Evolutionary conservation across 495 filamentous ascomycete species (phyloP), one percentile per base, ranked within the genome.

Genomic region (Corynascus novoguineensis): DNA sequence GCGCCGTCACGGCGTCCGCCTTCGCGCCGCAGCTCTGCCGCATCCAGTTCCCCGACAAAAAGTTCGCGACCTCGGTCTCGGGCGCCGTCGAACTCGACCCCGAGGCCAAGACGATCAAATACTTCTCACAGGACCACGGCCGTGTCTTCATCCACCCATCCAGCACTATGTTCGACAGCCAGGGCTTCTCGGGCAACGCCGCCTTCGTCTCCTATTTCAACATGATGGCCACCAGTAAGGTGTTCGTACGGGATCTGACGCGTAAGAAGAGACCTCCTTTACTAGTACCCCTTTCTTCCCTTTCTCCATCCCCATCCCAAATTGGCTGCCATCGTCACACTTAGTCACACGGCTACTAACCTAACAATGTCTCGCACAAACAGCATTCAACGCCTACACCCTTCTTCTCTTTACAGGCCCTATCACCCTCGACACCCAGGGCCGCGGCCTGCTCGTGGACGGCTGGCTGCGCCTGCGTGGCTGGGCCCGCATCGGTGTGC

Each of bases 21-120:
- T 96, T 97, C 79, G 85, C 86, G 29, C 93, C 93, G 0, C 90
- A 97, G 65, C 80, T 96, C 57, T 91, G 89, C 24, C 84, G 91
- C 42, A 95, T 98, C 68, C 85, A 86, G 37, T 86, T 96, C 66
- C 93, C 93, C 0, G 90, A 96, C 71, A 92, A 95, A 78, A 96
- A 95, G 68, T 98, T 93, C 72, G 87, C 88, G 31, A 82, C 84
- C 28, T 88, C 86, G 0, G 77, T 91, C 53, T 85, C 88, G 2
- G 93, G 93, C 27, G 88, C 93, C 4, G 85, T 98, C 1, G 92
- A 91, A 65, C 73, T 96, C 3, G 93, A 98, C 63, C 92, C 92
- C 0, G 93, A 97, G 72, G 92, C 92, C 17, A 78, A 86, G 25
- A 89, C 85, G 14, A 96, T 98, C 69, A 90, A 87, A 66, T 97